A percentile compares a stretch with the other conserved stretches of the same genome.
Evolutionary conservation across 352 stramenopile species (phyloP).

Genomic region (Phytophthora podocarpi): DNA sequence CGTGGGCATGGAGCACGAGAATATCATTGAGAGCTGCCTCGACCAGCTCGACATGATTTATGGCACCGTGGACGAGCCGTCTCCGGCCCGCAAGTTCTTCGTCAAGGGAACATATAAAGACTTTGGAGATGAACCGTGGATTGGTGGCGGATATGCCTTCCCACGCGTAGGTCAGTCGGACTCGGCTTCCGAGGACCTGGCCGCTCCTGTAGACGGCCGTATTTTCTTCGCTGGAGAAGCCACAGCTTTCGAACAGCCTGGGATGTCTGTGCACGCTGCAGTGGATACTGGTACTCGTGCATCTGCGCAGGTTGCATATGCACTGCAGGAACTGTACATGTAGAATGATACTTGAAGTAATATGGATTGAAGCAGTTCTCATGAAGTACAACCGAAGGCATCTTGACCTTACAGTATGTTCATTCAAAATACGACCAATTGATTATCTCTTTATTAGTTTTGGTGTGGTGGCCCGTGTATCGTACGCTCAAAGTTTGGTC

Average conservation of each 20-base stretch:
- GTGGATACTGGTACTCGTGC: conserved; percentile 82
- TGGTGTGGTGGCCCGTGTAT: conserved; percentile 39
- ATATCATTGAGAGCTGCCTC: conserved; percentile 72
- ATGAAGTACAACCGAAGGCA: too few relatives aligned
- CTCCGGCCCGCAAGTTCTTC: conserved; percentile 61
- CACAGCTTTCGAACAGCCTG: conserved; percentile 80
- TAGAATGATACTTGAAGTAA: background rate
- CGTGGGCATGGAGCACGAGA: conserved; percentile 39
- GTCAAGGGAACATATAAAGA: conserved; percentile 82
- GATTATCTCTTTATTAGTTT: conserved; percentile 38
- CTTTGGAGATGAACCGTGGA: conserved; percentile 72
- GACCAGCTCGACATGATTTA: conserved; percentile 81
- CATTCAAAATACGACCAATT: conserved; percentile 9
- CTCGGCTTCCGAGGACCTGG: conserved; percentile 59
- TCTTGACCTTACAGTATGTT: background rate
- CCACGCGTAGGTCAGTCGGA: conserved; percentile 76
- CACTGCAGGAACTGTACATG: conserved; percentile 34
- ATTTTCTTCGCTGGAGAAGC: conserved; percentile 86
- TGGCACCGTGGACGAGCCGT: conserved; percentile 57
- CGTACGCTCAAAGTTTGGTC: conserved; percentile 39
- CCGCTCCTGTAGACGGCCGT: conserved; percentile 59
- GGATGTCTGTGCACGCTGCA: conserved; percentile 83
- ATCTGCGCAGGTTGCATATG: conserved; percentile 51
- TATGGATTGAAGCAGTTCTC: too few relatives aligned
- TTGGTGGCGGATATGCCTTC: conserved; percentile 78